Evolutionary conservation across 345 rosid species (phyloP), one percentile per base, ranked within the genome.

Genomic region (Streptanthus diversifolius): DNA sequence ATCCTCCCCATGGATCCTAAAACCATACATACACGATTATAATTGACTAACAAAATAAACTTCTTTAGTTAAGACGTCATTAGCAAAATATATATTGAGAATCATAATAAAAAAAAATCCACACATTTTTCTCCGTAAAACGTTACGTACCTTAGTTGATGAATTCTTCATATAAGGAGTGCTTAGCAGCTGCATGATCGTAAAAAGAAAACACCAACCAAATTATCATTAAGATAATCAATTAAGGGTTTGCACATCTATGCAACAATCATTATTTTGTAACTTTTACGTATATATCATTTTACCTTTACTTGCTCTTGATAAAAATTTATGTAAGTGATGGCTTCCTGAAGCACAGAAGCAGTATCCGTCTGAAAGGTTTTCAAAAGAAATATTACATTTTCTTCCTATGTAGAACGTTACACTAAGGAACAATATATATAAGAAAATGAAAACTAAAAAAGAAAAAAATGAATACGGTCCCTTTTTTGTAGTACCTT

Each of bases 231-330:
- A 59, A 43, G 21, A 21, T 57, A n/a, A 10, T 21, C 11, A 67
- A 2, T 13, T 51, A 40, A 22, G 14, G 11, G 70, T 7, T 17
- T 69, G 35, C n/a, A 35, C 47, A 29, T 45, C 7, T 7, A 33
- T 13, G 49, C 25, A 29, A 47, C 18, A 51, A 7, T 18, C 14
- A 33, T 53, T 12, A 7, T 61, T 24, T 69, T 52, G 5, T 32
- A 3, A 17, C 22, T 49, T 22, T 5, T 13, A 14, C 5, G 24
- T 36, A 14, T 36, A 1, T 21, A 14, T 24, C 12, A 60, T 35
- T 53, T 80, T 55, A 92, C 98, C 93, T 88, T 84, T 49, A 92
- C 88, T 82, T 92, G 98, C 68, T 88, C 90, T 71, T 92, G 96
- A 36, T 88, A 82, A 66, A 82, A 88, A 61, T 86, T 88, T 61